Evolutionary conservation across 495 filamentous ascomycete species (phyloP).

Genomic region (Hyaloscypha bicolor): DNA sequence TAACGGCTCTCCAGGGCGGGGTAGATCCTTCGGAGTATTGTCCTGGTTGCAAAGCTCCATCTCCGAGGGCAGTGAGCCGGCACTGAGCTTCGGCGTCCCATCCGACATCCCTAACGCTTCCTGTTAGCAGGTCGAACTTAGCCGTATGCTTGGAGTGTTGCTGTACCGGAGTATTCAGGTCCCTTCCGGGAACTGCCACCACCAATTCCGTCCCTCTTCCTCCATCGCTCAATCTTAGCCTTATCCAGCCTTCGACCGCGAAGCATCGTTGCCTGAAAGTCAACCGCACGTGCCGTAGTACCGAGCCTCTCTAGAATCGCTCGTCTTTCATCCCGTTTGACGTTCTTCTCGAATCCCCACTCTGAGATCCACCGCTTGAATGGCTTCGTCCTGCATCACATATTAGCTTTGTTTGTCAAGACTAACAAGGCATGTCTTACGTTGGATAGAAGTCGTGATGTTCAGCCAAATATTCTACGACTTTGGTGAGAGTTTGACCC

Average conservation of each 20-base stretch:
- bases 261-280: neutral
- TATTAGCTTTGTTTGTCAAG: neutral
- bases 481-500: neutral
- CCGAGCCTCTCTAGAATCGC: neutral
- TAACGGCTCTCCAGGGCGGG: neutral
- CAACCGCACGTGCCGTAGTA: neutral
- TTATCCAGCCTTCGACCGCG: neutral
- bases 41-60: neutral
- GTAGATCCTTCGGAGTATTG: neutral
- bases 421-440: neutral
- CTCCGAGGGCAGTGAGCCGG: neutral
- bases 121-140: neutral
- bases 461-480: neutral
- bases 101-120: neutral
- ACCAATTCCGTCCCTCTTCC: neutral
- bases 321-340: neutral
- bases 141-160: too few relatives aligned
- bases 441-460: neutral
- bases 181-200: neutral
- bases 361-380: neutral
- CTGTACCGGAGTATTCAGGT: neutral
- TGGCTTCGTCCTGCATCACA: neutral
- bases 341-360: neutral
- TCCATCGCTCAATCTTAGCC: neutral
- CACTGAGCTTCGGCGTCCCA: neutral